These are phyloP conservation scores for maize (Zea mays) DNA, from an alignment of 176 grass and related monocot genomes.

Conservation along the genomic window DNA sequence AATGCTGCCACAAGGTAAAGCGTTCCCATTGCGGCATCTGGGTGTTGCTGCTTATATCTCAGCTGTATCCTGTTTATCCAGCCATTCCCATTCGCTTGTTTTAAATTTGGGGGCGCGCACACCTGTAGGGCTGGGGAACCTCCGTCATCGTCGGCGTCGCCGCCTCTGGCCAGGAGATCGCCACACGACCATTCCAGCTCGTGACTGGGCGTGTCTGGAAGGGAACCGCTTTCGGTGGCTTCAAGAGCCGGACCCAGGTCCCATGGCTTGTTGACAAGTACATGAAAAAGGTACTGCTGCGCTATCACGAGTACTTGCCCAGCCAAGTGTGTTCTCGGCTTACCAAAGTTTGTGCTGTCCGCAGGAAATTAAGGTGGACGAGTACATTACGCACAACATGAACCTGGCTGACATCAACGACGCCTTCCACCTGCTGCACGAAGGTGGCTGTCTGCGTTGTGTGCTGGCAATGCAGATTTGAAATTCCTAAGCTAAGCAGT, in stretches of 20 bases:
- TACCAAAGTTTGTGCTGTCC: background rate
- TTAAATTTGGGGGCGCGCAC: background rate
- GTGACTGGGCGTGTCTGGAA: constrained; percentile 96
- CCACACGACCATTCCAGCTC: constrained; percentile 87
- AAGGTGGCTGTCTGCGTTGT: constrained; percentile 85
- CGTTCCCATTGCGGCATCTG: background rate
- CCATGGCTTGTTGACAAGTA: constrained; percentile 98
- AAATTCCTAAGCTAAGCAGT: background rate
- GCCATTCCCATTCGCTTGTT: background rate
- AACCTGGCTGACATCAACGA: constrained; percentile 68
- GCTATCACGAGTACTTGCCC: background rate
- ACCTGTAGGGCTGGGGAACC: constrained; percentile 92
- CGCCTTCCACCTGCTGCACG: constrained; percentile 85
- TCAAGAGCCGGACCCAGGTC: constrained; percentile 95
- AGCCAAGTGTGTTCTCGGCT: background rate
- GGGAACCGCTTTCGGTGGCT: constrained; percentile 94
- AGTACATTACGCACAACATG: constrained; percentile 95
- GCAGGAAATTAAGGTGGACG: constrained; percentile 98
- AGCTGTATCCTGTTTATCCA: background rate
- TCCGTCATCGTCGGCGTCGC: constrained; percentile 88
- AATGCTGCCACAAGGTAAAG: constrained; percentile 98
- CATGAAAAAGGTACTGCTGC: constrained; percentile 79
- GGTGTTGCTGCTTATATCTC: constrained; percentile 3
- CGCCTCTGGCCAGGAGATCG: constrained; percentile 93
- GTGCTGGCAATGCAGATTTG: constrained; percentile 64